A percentile compares a stretch with the other conserved stretches of the same genome.
Conservation (phyloP, 129 eudicot species). For the Ambrosia artemisiifolia region DNA sequence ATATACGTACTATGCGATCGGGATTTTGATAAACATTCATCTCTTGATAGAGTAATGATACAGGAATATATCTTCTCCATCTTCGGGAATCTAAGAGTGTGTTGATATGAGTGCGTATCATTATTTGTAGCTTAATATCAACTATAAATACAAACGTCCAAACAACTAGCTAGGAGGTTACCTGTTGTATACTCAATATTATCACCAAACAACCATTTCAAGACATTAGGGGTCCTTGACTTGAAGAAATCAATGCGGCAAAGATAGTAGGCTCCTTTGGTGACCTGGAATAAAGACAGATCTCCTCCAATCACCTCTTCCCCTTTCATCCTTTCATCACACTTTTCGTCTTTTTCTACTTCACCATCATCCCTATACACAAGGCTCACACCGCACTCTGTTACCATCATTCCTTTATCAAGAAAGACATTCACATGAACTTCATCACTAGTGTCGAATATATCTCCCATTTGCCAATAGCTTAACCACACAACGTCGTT, state of each 20-base stretch:
- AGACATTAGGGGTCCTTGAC: not conserved
- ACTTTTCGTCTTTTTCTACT: not conserved
- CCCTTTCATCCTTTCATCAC: not conserved
- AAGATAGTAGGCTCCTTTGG: constrained; percentile 2
- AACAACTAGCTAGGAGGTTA: not conserved
- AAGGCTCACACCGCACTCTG: not conserved
- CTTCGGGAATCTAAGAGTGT: too few relatives aligned
- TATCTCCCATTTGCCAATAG: not conserved
- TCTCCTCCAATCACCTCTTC: not conserved
- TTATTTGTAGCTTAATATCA: not conserved
- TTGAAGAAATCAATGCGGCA: constrained; percentile 1
- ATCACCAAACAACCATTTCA: not conserved
- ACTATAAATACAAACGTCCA: not conserved
- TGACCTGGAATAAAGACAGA: constrained; percentile 1
- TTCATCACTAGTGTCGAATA: not conserved
- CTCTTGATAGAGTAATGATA: not conserved
- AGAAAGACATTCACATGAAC: not conserved
- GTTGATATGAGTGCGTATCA: not conserved
- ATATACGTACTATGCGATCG: not conserved
- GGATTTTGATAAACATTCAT: too few relatives aligned
- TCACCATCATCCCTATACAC: too few relatives aligned
- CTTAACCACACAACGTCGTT: too few relatives aligned
- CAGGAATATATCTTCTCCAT: not conserved
- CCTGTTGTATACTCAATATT: not conserved
- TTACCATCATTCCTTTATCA: not conserved